Evolutionary conservation across 139 green algal genomes (phyloP), one percentile per base, ranked within the genome.

Genomic region (Eudorina sp.): DNA sequence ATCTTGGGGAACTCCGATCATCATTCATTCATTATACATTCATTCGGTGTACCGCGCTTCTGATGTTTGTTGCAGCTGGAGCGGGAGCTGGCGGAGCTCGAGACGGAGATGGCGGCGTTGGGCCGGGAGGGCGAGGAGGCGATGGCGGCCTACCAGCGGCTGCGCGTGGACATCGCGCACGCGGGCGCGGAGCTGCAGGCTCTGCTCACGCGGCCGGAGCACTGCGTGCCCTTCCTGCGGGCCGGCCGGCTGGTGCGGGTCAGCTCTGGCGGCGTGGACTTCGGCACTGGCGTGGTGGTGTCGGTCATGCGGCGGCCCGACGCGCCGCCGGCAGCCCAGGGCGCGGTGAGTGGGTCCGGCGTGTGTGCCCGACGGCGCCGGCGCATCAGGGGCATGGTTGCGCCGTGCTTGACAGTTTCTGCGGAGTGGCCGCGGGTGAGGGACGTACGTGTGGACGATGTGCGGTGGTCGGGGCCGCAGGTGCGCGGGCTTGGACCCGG

Each of bases 241-340:
- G 92, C 96, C 4, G 97, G 97, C 11, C 90, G 97, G 31, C 88
- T 99, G 18, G 93, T 98, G 31, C 82, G 77, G 5, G 87, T 96
- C 46, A 43, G 45, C 16, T 53, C 38, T 18, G 79, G 79, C 13
- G 62, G 79, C 27, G 27, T 62, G 79, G 79, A 85, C 41, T 85
- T 66, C 31, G 79, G 79, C 58, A 85, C 79, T 14, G 79, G 79
- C 1, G 79, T 85, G 58, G 79, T 85, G 29, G 79, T 85, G 53
- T 31, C 40, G 11, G 58, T 75, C 40, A 62, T 18, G 27, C 46
- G 79, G 23, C 25, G 79, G 58, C 79, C 60, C 58, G 55, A 85
- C 79, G 79, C 79, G 55, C 79, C 53, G 79, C 79, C 58, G 36
- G 3, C 79, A 27, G 40, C 13, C 29, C 31, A 68, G 34, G 75